These are phyloP conservation scores for Termitomyces titanicus DNA, from an alignment of 768 basidiomycete genomes.

Conservation along the genomic window DNA sequence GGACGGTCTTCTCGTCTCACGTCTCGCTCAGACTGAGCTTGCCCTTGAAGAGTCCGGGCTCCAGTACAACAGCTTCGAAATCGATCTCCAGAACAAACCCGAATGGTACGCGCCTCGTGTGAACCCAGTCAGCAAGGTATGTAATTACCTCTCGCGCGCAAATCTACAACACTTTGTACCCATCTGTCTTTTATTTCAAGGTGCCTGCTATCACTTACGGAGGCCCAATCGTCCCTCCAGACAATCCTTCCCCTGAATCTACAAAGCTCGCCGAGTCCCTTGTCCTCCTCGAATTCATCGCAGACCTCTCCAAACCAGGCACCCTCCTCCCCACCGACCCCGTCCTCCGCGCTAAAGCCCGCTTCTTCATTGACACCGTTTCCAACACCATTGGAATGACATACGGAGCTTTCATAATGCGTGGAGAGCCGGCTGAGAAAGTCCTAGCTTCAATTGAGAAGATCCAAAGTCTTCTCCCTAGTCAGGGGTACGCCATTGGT, in stretches of 20 bases:
- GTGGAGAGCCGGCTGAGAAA: conserved; percentile 37
- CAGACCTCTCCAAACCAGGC: conserved; percentile 47
- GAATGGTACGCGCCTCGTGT: conserved; percentile 65
- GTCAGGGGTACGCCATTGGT: conserved; percentile 41
- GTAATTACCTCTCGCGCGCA: conserved; percentile 13
- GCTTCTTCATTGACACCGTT: conserved; percentile 60
- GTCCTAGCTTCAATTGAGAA: conserved; percentile 40
- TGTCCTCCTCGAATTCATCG: conserved; percentile 63
- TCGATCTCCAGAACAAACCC: conserved; percentile 64
- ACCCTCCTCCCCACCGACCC: conserved; percentile 53
- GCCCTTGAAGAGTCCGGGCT: conserved; percentile 49
- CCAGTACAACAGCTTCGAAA: conserved; percentile 46
- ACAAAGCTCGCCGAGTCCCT: conserved; percentile 62
- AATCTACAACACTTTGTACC: not conserved
- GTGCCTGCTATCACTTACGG: conserved; percentile 62
- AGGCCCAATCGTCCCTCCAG: conserved; percentile 51
- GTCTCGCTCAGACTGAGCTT: not conserved
- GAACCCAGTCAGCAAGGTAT: conserved; percentile 68
- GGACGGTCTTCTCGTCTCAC: too few species aligned
- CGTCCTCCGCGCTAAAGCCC: conserved; percentile 50
- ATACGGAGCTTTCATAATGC: conserved; percentile 31
- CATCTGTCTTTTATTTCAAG: conserved; percentile 19
- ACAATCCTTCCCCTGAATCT: conserved; percentile 56
- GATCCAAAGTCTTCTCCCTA: conserved; percentile 47
- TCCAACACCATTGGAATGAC: conserved; percentile 40